These are phyloP conservation scores for Harringtonia aguacate DNA, from an alignment of 2,329 filamentous ascomycete species.

Conservation along the genomic window DNA sequence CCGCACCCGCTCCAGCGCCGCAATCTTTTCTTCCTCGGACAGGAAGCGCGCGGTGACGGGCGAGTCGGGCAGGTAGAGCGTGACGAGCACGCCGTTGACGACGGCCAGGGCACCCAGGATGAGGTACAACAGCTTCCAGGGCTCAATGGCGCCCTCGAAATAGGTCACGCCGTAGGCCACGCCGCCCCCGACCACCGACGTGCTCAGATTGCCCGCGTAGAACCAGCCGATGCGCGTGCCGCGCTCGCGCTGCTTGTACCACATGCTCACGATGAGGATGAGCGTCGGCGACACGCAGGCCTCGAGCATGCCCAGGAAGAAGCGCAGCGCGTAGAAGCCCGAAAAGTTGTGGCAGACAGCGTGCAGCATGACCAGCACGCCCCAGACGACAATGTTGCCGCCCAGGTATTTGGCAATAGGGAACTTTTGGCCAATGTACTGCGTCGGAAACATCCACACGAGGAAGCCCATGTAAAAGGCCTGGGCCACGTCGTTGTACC, in stretches of 20 bases:
- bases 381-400: conserved; percentile 9
- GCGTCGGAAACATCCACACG: conserved; percentile 8
- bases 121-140: conserved; percentile 17
- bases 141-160: conserved; percentile 10
- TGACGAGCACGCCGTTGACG: conserved; percentile 14
- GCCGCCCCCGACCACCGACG: conserved; percentile 5
- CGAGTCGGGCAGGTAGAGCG: conserved; percentile 13
- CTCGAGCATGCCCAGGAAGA: conserved; percentile 18
- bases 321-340: conserved; percentile 16
- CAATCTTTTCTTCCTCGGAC: conserved; percentile 13
- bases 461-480: conserved; percentile 11
- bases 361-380: conserved; percentile 16
- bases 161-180: conserved; percentile 14
- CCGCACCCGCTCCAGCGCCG: conserved; percentile 16
- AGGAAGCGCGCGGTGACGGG: conserved; percentile 12
- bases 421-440: conserved; percentile 7
- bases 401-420: conserved; percentile 10
- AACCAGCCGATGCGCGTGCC: conserved; percentile 16
- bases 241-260: conserved; percentile 20
- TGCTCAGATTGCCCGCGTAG: conserved; percentile 7
- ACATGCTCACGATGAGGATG: conserved; percentile 17
- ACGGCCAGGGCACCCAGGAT: conserved; percentile 18
- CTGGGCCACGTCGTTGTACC: conserved; percentile 10
- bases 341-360: conserved; percentile 15
- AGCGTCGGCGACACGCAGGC: conserved; percentile 16